Evolutionary conservation across 768 basidiomycete species (phyloP), one percentile per base, ranked within the genome.

Genomic region (Auricularia heimuer): DNA sequence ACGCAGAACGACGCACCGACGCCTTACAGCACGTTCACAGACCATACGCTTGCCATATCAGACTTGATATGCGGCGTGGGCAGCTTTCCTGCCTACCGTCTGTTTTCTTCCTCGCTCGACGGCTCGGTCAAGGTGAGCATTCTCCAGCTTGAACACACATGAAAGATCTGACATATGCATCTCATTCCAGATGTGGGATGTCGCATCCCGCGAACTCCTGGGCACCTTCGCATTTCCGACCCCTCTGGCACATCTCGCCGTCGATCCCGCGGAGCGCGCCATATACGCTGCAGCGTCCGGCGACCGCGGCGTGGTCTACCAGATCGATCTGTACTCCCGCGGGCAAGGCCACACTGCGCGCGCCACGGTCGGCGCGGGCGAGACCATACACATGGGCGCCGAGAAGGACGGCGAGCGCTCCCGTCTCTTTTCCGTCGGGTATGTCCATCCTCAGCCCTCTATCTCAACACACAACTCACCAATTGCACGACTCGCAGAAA

Each of bases 21-120:
- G 65, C 88, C 94, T 3, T 90, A 87, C 71, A 88, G 86, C 71
- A 85, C 85, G 2, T 77, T 98, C 24, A 83, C 89, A 21, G 96
- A 98, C 74, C 97, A 99, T 73, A 97, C 95, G 0, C 83, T 98
- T 3, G 90, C 92, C 4, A 81, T 99, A 11, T 89, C 89, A 6
- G 89, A 91, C 70, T 82, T 98, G 37, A 73, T 81, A 12, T 88
- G 93, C 67, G 93, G 95, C 12, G 73, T 91, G 47, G 94, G 94
- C 14, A 68, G 79, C 3, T 95, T 91, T 74, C 92, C 90, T 16
- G 83, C 78, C 64, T 89, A 87, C 74, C 83, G 90, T 66, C 75
- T 90, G 35, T 79, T 95, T 68, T 91, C 94, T 1, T 84, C 90
- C 3, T 92, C 92, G 0, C 72, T 89, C 61, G 97, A 98, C 73